These are phyloP conservation scores for Paradendryphiella salina DNA, from an alignment of 2,329 filamentous ascomycete genomes.

Conservation along the genomic window DNA sequence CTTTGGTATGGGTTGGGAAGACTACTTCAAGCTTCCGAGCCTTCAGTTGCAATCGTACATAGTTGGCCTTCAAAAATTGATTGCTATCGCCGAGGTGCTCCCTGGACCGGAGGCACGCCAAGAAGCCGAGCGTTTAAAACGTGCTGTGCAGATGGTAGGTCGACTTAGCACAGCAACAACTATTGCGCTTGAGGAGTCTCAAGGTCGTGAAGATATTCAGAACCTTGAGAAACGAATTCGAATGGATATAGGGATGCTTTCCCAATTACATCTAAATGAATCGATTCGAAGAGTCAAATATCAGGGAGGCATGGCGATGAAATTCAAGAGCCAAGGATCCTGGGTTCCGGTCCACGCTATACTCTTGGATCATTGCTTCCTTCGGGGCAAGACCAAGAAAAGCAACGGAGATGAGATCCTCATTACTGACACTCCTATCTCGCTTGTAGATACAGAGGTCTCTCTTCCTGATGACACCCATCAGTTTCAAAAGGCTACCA, in stretches of 20 bases:
- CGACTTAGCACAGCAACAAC: conserved; percentile 17
- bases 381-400: conserved; percentile 38
- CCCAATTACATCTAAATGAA: conserved; percentile 24
- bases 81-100: conserved; percentile 8
- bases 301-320: conserved; percentile 36
- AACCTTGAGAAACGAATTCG: conserved; percentile 31
- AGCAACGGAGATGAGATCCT: conserved; percentile 21
- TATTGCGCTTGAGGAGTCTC: conserved; percentile 19
- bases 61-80: conserved; percentile 20
- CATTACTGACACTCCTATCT: conserved; percentile 28
- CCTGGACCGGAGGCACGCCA: conserved; percentile 2
- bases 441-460: conserved; percentile 19
- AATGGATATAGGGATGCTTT: conserved; percentile 21
- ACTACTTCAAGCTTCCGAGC: conserved; percentile 31
- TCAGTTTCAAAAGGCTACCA: conserved; percentile 28
- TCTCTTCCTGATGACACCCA: conserved; percentile 18
- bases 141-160: conserved; percentile 18
- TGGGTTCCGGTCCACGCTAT: conserved; percentile 38
- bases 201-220: conserved; percentile 29
- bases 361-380: conserved; percentile 36
- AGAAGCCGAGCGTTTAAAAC: conserved; percentile 17
- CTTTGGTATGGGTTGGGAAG: conserved; percentile 35
- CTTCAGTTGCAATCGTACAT: conserved; percentile 30
- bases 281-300: conserved; percentile 21
- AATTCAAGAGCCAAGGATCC: conserved; percentile 34